Evolutionary conservation across 2,329 filamentous ascomycete genomes (phyloP).

Genomic region (Pseudogymnoascus sp.): DNA sequence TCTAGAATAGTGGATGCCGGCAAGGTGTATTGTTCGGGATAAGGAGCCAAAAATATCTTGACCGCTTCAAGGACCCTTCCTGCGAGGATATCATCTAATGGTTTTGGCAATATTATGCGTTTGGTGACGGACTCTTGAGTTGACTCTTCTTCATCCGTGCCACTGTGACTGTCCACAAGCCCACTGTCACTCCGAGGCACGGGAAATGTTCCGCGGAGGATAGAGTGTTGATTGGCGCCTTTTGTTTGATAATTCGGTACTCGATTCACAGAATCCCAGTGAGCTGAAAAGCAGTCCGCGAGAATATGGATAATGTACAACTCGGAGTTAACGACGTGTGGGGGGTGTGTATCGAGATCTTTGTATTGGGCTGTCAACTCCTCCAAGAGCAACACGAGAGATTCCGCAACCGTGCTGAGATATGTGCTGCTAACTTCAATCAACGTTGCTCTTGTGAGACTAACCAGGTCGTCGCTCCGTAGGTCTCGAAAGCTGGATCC

Average conservation of each 20-base stretch:
- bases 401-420: slow-evolving; percentile 46
- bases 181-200: background rate
- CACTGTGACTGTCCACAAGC: background rate
- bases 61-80: slow-evolving; percentile 46
- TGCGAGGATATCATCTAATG: slow-evolving; percentile 43
- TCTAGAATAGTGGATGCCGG: slow-evolving; percentile 50
- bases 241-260: slow-evolving; percentile 12
- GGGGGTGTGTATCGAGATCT: slow-evolving; percentile 42
- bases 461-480: slow-evolving; percentile 51
- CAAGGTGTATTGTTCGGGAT: slow-evolving; percentile 48
- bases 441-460: slow-evolving; percentile 52
- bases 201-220: background rate
- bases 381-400: slow-evolving; percentile 49
- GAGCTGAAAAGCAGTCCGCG: slow-evolving; percentile 55
- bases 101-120: slow-evolving; percentile 20
- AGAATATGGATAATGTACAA: slow-evolving; percentile 54
- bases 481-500: slow-evolving; percentile 49
- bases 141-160: background rate
- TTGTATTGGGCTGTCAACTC: slow-evolving; percentile 48
- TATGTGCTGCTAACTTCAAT: slow-evolving; percentile 49
- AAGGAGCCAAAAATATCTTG: slow-evolving; percentile 48
- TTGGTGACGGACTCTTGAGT: background rate
- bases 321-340: slow-evolving; percentile 54
- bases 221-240: slow-evolving; percentile 16
- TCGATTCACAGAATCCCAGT: slow-evolving; percentile 43